These are phyloP conservation scores for Hapsidospora chrysogenum DNA, from an alignment of 495 filamentous ascomycete genomes.

Conservation along the genomic window DNA sequence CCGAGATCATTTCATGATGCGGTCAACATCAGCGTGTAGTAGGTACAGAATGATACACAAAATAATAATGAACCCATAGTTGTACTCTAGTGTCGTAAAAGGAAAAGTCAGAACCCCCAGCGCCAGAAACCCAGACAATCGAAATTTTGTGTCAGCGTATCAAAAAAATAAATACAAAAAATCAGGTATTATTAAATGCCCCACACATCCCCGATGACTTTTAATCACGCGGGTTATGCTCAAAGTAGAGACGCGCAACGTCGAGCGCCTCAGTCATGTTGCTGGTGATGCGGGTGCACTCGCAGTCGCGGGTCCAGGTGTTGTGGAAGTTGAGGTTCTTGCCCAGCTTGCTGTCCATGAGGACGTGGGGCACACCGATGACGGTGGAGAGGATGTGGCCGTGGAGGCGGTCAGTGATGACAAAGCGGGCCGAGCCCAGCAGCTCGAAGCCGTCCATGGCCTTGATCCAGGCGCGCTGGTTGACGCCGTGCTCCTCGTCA, in stretches of 20 bases:
- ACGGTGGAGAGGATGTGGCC: slow-evolving; percentile 9
- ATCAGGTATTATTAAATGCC: too few species aligned
- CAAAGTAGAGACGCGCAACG: slow-evolving; percentile 7
- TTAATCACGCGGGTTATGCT: too few species aligned
- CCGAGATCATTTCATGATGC: too few species aligned
- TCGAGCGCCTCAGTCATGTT: slow-evolving; percentile 6
- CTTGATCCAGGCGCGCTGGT: slow-evolving; percentile 9
- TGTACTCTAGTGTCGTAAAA: too few species aligned
- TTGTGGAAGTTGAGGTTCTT: slow-evolving; percentile 9
- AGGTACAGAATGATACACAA: too few species aligned
- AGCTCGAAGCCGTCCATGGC: slow-evolving; percentile 8
- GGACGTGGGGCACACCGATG: slow-evolving; percentile 8
- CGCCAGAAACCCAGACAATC: too few species aligned
- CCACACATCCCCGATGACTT: too few species aligned
- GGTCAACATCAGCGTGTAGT: too few species aligned
- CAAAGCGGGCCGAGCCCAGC: slow-evolving; percentile 6
- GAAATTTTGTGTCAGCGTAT: too few species aligned
- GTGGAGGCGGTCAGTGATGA: slow-evolving; percentile 9
- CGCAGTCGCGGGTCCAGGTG: slow-evolving; percentile 10
- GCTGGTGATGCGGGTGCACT: slow-evolving; percentile 4
- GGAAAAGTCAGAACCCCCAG: too few species aligned
- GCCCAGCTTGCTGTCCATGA: slow-evolving; percentile 9
- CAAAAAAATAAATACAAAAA: too few species aligned
- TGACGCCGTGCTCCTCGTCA: slow-evolving; percentile 4
- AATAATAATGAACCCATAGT: too few species aligned